Base-by-base conservation (phyloP, 2,329 filamentous ascomycete species). In the Botryotinia globosa region DNA sequence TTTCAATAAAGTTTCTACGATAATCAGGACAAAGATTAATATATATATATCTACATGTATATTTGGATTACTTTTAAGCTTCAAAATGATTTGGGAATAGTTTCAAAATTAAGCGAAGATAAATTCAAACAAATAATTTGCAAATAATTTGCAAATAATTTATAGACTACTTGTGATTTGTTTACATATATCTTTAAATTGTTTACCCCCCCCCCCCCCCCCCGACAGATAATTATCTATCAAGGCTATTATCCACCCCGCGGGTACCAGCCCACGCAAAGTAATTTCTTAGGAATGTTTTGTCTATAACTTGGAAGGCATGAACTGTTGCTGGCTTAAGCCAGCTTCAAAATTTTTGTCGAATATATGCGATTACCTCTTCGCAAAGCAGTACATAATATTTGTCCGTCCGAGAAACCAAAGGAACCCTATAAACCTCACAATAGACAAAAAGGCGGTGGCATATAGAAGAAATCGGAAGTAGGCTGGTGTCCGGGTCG, bases 321-420 rank as follows among this genome's bases (percentile, higher is more conserved):
- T n/a, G 48, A 51, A n/a, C 0, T 25, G 9, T n/a, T n/a, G 1
- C 10, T 51, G 4, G 48, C 48, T 51, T 51, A 12, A 51, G 0
- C 45, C 4, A 25, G 22, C 45, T 51, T 51, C 22, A n/a, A 51
- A n/a, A 14, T 10, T 10, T 25, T 14, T 51, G 48, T 12, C 48
- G 22, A 25, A 14, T 48, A 10, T 51, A 51, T 51, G 48, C 48
- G 10, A n/a, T n/a, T 51, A 51, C 48, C 48, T 51, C 48, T 51
- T 91, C 76, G 92, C 90, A 82, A 98, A 97, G 87, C 95, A 98
- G 90, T 94, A 97, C 89, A 97, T 93, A 83, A 98, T 89, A 84
- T 95, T 95, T 72, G 94, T 97, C 85, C 90, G 93, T 82, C 94
- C 94, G 79, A 99, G 85, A 91, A 98, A 99, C 93, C 93, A 98